A percentile compares a stretch with the other conserved stretches of the same genome.
Conservation (phyloP, 2,329 filamentous ascomycete species). For the Beauveria caledonica region DNA sequence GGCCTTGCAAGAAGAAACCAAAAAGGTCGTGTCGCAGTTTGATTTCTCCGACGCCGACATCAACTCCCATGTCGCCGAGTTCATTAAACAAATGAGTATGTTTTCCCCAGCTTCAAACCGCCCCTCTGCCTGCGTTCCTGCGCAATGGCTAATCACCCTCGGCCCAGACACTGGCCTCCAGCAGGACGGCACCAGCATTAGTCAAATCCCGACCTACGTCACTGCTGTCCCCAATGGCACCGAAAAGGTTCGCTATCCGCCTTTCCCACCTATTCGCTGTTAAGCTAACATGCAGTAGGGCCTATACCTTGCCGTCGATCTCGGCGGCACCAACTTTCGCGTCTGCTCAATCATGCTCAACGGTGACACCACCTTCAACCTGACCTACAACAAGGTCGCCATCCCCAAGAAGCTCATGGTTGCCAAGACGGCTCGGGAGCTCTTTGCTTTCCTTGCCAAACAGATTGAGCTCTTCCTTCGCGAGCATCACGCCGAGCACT, state of each 20-base stretch:
- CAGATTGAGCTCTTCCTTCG: conserved; percentile 86
- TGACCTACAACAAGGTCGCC: conserved; percentile 85
- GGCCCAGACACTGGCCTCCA: conserved; percentile 67
- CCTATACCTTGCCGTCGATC: conserved; percentile 89
- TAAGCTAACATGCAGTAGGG: conserved; percentile 47
- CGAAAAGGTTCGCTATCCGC: conserved; percentile 62
- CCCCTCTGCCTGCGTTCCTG: no score
- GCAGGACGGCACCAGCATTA: conserved; percentile 71
- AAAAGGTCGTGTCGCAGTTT: conserved; percentile 75
- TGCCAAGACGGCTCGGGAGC: conserved; percentile 73
- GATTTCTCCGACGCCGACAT: conserved; percentile 73
- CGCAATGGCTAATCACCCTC: conserved; percentile 6
- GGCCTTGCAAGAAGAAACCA: conserved; percentile 61
- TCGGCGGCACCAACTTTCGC: conserved; percentile 97
- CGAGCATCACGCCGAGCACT: conserved; percentile 81
- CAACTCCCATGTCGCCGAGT: conserved; percentile 74
- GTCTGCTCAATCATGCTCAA: conserved; percentile 93
- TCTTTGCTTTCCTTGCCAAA: conserved; percentile 87
- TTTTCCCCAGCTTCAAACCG: conserved; percentile 6
- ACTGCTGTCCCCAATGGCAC: conserved; percentile 94
- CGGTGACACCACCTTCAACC: conserved; percentile 88
- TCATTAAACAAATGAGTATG: conserved; percentile 73
- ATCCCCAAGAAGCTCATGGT: conserved; percentile 89
- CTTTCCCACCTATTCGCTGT: neutral
- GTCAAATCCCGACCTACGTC: conserved; percentile 96